Evolutionary conservation across 2,329 filamentous ascomycete species (phyloP).

Genomic region (Microdochium trichocladiopsis): DNA sequence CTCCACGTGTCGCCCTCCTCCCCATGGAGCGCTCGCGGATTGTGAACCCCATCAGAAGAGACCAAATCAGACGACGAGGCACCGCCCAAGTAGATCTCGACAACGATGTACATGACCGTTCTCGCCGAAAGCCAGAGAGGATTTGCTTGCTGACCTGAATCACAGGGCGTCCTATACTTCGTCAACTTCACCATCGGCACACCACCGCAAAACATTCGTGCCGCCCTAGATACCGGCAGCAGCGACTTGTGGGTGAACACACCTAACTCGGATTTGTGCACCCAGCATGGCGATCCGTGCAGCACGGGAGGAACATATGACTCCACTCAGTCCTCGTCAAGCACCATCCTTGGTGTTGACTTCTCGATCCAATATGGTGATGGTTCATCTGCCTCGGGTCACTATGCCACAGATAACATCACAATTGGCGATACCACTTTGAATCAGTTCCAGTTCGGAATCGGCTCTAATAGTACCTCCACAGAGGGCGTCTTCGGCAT

Average conservation of each 20-base stretch:
- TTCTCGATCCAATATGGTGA: constrained; percentile 91
- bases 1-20: constrained; percentile 38
- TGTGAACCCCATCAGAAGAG: constrained; percentile 32
- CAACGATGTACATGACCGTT: constrained; percentile 41
- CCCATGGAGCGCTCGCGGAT: constrained; percentile 32
- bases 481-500: constrained; percentile 76
- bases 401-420: constrained; percentile 74
- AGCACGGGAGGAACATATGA: constrained; percentile 57
- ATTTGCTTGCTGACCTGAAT: constrained; percentile 10
- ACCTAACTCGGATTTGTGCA: constrained; percentile 53
- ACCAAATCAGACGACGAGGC: constrained; percentile 36
- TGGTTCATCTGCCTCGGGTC: constrained; percentile 67
- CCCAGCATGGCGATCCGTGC: constrained; percentile 42
- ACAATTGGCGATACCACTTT: constrained; percentile 48
- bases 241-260: constrained; percentile 69
- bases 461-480: constrained; percentile 58
- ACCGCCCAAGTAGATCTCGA: constrained; percentile 40
- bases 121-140: neutral
- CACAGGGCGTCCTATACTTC: constrained; percentile 55
- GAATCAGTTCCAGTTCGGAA: constrained; percentile 59
- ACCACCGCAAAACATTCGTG: constrained; percentile 46
- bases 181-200: constrained; percentile 58
- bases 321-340: constrained; percentile 68
- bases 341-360: constrained; percentile 61
- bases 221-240: constrained; percentile 63